Evolutionary conservation across 2,329 filamentous ascomycete species (phyloP).

Genomic region (Fusarium mexicanum): DNA sequence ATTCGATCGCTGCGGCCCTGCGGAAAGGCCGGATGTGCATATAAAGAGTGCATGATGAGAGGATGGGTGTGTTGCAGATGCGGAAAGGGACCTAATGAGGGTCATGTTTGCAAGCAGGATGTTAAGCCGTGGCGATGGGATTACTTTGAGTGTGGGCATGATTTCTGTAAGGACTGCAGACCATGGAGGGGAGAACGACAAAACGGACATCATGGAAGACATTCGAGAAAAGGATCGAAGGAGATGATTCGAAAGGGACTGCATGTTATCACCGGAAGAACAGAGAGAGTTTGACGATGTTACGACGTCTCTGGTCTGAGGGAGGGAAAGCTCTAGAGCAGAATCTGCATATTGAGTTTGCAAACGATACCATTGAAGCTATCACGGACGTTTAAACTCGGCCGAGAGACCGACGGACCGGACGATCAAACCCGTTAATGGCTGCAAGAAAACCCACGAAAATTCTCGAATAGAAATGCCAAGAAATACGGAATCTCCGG

Average conservation of each 20-base stretch:
- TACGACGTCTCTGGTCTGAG: not conserved
- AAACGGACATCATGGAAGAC: not conserved
- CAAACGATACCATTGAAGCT: not conserved
- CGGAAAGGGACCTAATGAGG: slow-evolving; percentile 29
- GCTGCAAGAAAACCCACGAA: not conserved
- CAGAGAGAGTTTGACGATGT: not conserved
- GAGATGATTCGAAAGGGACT: slow-evolving; percentile 14
- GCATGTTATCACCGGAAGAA: not conserved
- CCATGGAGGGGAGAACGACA: slow-evolving; percentile 7
- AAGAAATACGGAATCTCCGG: slow-evolving; percentile 11
- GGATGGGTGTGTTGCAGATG: slow-evolving; percentile 39
- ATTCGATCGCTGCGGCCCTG: slow-evolving; percentile 5
- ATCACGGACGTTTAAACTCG: slow-evolving; percentile 15
- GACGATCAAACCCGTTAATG: slow-evolving; percentile 10
- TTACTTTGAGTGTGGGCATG: slow-evolving; percentile 18
- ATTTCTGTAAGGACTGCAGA: slow-evolving; percentile 16
- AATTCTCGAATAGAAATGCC: not conserved
- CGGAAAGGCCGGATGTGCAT: slow-evolving; percentile 14
- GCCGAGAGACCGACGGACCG: slow-evolving; percentile 29
- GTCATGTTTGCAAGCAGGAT: slow-evolving; percentile 25
- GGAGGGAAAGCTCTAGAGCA: not conserved
- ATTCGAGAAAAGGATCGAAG: slow-evolving; percentile 43
- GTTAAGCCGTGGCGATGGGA: slow-evolving; percentile 24
- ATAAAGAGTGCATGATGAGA: slow-evolving; percentile 17
- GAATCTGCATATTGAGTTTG: not conserved